These are phyloP conservation scores for Talaromyces piceae DNA, from an alignment of 2,329 filamentous ascomycete species.

Conservation along the genomic window DNA sequence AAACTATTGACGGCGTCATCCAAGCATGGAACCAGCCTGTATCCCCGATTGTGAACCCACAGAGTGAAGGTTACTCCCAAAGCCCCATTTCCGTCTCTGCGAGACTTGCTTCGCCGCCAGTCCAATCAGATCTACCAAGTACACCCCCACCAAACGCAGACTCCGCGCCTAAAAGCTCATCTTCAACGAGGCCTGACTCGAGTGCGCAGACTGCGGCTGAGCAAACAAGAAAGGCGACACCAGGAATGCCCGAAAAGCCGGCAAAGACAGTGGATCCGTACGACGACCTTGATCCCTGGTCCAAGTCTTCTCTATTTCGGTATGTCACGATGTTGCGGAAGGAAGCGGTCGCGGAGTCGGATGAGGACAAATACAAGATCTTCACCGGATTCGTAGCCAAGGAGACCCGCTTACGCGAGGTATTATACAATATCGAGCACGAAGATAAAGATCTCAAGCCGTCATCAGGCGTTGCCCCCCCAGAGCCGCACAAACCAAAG, in stretches of 20 bases:
- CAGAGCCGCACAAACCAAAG: conserved; percentile 1
- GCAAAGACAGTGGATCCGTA: conserved; percentile 36
- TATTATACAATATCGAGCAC: conserved; percentile 41
- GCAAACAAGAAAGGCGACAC: conserved; percentile 5
- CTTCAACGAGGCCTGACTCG: background rate
- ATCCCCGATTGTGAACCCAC: conserved; percentile 15
- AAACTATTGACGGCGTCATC: conserved; percentile 39
- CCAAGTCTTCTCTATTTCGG: conserved; percentile 47
- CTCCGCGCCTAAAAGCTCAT: background rate
- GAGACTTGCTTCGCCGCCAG: conserved; percentile 10
- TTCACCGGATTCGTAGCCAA: conserved; percentile 46
- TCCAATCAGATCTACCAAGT: background rate
- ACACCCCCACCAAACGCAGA: conserved; percentile 6
- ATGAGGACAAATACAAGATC: conserved; percentile 47
- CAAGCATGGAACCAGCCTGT: conserved; percentile 36
- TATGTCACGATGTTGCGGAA: conserved; percentile 49
- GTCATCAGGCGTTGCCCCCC: background rate
- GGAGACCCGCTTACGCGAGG: conserved; percentile 41
- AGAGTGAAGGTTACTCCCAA: conserved; percentile 11
- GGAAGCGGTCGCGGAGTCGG: conserved; percentile 41
- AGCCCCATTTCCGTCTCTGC: conserved; percentile 10
- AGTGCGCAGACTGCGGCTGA: background rate
- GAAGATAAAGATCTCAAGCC: conserved; percentile 15
- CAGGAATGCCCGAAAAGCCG: conserved; percentile 9
- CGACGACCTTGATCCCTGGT: conserved; percentile 51